Percentiles rank a stretch among this genome's conserved stretches.
phyloP scores from a whole-genome alignment of 306 rosid species.

The Neltuma alba region DNA sequence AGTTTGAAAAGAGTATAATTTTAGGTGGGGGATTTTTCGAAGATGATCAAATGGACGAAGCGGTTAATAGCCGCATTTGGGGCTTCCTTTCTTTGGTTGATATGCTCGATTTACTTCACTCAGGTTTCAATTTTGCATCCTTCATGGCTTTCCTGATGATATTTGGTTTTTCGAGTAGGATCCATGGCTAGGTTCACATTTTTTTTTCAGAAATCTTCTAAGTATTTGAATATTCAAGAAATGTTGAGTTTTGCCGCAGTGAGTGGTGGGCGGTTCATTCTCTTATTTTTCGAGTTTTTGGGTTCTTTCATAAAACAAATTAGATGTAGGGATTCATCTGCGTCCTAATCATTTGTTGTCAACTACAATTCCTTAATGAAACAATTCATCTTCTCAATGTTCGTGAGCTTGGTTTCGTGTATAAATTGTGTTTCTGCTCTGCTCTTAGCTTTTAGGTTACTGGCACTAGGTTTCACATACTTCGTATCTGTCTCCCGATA shows the following conservation, averaged over 20 bases:
- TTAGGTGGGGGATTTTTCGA: not conserved
- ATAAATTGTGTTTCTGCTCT: not conserved
- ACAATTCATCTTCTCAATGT: not conserved
- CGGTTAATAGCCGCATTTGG: slow-evolving; percentile 51
- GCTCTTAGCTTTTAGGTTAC: not conserved
- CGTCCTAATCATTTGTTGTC: not conserved
- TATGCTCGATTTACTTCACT: slow-evolving; percentile 66
- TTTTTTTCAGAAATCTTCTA: not conserved
- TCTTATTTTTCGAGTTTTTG: too few relatives aligned
- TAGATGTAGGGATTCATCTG: not conserved
- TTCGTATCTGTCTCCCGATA: too few relatives aligned
- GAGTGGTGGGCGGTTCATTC: not conserved
- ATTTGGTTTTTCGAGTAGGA: not conserved
- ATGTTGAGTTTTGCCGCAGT: not conserved
- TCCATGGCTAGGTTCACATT: not conserved
- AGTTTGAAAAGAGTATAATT: not conserved
- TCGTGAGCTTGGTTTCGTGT: not conserved
- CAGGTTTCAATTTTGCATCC: slow-evolving; percentile 42
- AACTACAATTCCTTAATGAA: not conserved
- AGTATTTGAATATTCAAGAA: not conserved
- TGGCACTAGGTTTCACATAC: too few relatives aligned
- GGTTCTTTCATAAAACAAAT: not conserved
- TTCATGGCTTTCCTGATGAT: not conserved
- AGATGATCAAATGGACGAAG: slow-evolving; percentile 53
- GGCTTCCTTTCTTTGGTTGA: slow-evolving; percentile 60